Base-by-base conservation (phyloP, 441 rosid genomes). In the Adansonia rubrostipa region DNA sequence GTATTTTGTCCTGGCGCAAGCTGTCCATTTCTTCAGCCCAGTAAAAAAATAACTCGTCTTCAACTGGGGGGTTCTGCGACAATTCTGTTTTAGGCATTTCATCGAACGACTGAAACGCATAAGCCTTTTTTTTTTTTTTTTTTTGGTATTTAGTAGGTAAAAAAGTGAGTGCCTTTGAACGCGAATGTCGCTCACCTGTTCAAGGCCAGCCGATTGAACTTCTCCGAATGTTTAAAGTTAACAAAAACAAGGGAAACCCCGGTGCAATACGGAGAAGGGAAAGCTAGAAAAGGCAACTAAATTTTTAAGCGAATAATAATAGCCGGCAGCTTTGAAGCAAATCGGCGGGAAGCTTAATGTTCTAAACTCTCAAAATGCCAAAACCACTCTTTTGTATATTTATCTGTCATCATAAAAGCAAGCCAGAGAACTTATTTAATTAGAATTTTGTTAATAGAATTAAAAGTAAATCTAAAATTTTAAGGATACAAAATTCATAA, bases 1-100 rank as follows among this genome's bases (percentile, higher is more conserved):
- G 89, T 62, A 91, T 76, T 78, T 95, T 92, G 65, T 85, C 90
- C 62, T 81, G 71, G 19, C 72, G 72, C 14, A 75, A 28, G 60
- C 47, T 75, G 51, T 64, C 72, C 72, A 75, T 75, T 50, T 24
- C 19, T 71, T 71, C 75, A 36, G 33, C 24, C 24, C 60, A 3
- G 22, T 48, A 1, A 70, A 66, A 20, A 50, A 69, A 1, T 13
- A 48, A 48, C 42, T 13, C 0, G 17, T 22, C 7, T 11, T 68
- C 10, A 6, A 20, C 17, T 20, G 5, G 17, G 13, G 13, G 33
- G 1, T 67, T 45, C 72, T 4, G 72, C 54, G 6, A 67, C 28
- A 67, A 45, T 10, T 67, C 36, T 45, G 72, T 6, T 20, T 69
- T 22, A 69, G 42, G 19, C 3, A 48, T 69, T 69, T 69, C 14